These are phyloP conservation scores for Neocallimastix lanati DNA, from an alignment of 192 early-diverging fungal species.

Conservation along the genomic window DNA sequence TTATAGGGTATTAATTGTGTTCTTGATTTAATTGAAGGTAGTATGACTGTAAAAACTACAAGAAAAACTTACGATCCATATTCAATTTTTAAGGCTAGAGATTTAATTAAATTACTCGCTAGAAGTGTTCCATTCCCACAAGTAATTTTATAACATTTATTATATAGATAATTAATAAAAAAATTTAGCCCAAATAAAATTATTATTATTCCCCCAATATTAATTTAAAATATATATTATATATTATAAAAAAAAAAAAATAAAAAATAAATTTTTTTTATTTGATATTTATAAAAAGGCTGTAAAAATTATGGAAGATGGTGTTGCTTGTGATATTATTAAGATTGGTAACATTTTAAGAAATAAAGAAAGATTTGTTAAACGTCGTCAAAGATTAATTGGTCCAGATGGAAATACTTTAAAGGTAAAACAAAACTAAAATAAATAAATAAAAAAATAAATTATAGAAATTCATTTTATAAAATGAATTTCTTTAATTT, in stretches of 20 bases:
- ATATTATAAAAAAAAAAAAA: no score
- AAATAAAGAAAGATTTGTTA: constrained; percentile 96
- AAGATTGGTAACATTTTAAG: constrained; percentile 88
- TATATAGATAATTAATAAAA: no score
- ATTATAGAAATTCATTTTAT: no score
- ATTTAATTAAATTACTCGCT: constrained; percentile 83
- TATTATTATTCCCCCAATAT: no score
- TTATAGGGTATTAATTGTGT: constrained; percentile 77
- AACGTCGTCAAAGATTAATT: constrained; percentile 80
- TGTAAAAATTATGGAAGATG: constrained; percentile 81
- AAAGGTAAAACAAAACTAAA: no score
- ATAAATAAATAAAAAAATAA: no score
- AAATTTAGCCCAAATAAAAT: no score
- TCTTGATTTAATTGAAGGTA: constrained; percentile 88
- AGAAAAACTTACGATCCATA: constrained; percentile 81
- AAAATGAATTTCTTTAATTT: no score
- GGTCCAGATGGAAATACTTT: constrained; percentile 91
- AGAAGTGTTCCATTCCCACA: constrained; percentile 87
- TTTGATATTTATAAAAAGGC: no score
- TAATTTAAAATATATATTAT: no score
- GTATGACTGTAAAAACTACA: constrained; percentile 94
- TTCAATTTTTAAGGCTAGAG: constrained; percentile 31
- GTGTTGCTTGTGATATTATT: constrained; percentile 79
- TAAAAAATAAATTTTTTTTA: no score
- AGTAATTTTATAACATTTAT: constrained; percentile 11